These are phyloP conservation scores for Baorangia bicolor DNA, from an alignment of 768 basidiomycete genomes.

Conservation along the genomic window DNA sequence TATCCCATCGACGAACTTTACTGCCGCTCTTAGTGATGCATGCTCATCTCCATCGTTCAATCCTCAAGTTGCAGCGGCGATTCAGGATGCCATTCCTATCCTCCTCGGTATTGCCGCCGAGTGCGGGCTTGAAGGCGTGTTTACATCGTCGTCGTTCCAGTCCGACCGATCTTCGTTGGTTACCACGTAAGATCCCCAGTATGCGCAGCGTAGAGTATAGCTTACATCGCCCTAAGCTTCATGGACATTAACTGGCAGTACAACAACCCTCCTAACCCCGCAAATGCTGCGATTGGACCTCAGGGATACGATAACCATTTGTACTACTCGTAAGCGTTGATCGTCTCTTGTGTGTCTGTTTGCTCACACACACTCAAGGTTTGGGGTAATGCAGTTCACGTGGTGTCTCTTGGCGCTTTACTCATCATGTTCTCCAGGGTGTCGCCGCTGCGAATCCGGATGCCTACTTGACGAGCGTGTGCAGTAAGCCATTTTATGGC, in stretches of 20 bases:
- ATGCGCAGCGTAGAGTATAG: not conserved
- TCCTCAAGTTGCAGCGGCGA: constrained; percentile 31
- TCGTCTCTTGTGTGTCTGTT: not conserved
- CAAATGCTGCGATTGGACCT: constrained; percentile 64
- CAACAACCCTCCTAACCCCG: constrained; percentile 68
- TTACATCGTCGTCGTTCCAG: constrained; percentile 23
- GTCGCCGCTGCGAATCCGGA: constrained; percentile 63
- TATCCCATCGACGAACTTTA: constrained; percentile 35
- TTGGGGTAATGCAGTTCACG: constrained; percentile 45
- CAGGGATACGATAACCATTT: constrained; percentile 78
- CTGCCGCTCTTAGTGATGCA: constrained; percentile 30
- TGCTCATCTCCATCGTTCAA: constrained; percentile 23
- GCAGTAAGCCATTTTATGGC: constrained; percentile 50
- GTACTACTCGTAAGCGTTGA: constrained; percentile 60
- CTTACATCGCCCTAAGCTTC: constrained; percentile 47
- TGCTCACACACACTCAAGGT: constrained; percentile 37
- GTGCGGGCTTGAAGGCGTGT: constrained; percentile 20
- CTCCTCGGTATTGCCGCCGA: constrained; percentile 30
- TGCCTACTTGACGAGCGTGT: constrained; percentile 66
- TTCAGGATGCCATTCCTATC: constrained; percentile 39
- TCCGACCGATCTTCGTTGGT: constrained; percentile 28
- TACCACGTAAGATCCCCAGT: constrained; percentile 35
- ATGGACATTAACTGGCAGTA: constrained; percentile 83
- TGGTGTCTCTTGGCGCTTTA: not conserved
- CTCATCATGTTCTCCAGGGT: constrained; percentile 42